These are phyloP conservation scores for Amanita inopinata DNA, from an alignment of 768 basidiomycete genomes.

Conservation along the genomic window DNA sequence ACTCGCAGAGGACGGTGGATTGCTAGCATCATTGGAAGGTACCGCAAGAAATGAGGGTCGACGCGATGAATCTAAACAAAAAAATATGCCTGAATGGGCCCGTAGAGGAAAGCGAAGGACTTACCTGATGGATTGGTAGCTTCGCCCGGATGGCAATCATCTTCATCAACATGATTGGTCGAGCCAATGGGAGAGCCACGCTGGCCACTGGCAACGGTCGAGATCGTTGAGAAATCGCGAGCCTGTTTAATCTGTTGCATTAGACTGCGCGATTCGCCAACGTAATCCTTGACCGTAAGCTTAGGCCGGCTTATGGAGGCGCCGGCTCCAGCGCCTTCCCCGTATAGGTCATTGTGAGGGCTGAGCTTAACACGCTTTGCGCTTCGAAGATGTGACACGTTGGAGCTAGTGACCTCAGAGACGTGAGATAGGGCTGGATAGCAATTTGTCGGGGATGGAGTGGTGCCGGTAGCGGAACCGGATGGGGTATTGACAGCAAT, in stretches of 20 bases:
- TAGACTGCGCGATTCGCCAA: conserved; percentile 65
- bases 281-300: conserved; percentile 51
- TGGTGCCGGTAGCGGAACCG: conserved; percentile 37
- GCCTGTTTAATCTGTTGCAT: conserved; percentile 78
- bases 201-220: conserved; percentile 42
- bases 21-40: conserved; percentile 19
- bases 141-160: conserved; percentile 9
- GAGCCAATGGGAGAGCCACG: conserved; percentile 11
- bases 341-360: conserved; percentile 49
- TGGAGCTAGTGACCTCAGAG: conserved; percentile 31
- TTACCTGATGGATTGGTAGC: conserved; percentile 15
- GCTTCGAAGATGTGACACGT: conserved; percentile 53
- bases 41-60: conserved; percentile 25
- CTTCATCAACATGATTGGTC: conserved; percentile 10
- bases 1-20: conserved; percentile 21
- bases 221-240: conserved; percentile 69
- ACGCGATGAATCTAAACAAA: conserved; percentile 19
- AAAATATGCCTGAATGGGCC: conserved; percentile 1
- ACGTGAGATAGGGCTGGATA: conserved; percentile 35
- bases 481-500: conserved; percentile 78
- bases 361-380: conserved; percentile 76
- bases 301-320: conserved; percentile 41
- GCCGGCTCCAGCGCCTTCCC: conserved; percentile 36
- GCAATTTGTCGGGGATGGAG: conserved; percentile 37
- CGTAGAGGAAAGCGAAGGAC: neutral